Evolutionary conservation across 1,139 yeast genomes (phyloP).

Genomic region (Blastobotrys buckinghamii): DNA sequence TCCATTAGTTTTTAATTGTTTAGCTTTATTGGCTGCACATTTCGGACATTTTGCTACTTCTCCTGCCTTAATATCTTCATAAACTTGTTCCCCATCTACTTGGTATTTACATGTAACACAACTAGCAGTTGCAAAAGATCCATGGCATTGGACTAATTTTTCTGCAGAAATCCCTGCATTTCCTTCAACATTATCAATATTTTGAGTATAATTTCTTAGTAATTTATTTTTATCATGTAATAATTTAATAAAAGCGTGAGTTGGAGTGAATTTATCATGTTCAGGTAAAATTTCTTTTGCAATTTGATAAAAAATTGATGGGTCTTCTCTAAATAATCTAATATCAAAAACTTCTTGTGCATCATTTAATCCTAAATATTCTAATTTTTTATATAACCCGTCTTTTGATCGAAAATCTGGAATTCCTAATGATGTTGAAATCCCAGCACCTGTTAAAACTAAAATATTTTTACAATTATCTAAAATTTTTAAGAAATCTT

Average conservation of each 20-base stretch:
- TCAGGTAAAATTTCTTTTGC: constrained; percentile 85
- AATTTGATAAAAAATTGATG: constrained; percentile 75
- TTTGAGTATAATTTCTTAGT: constrained; percentile 86
- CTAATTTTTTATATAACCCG: constrained; percentile 75
- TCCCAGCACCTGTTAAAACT: constrained; percentile 94
- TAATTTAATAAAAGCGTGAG: constrained; percentile 75
- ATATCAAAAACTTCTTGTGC: constrained; percentile 94
- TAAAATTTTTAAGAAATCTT: constrained; percentile 54
- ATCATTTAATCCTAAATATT: constrained; percentile 68
- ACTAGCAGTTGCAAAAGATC: constrained; percentile 88
- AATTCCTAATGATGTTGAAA: constrained; percentile 85
- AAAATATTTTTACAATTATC: constrained; percentile 54
- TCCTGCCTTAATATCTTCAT: constrained; percentile 51
- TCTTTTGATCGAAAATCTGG: constrained; percentile 91
- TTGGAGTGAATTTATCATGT: constrained; percentile 57
- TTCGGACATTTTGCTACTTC: constrained; percentile 69
- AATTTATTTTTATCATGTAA: constrained; percentile 75
- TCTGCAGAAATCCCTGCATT: constrained; percentile 71
- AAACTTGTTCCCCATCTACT: constrained; percentile 64
- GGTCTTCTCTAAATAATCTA: constrained; percentile 67
- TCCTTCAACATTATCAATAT: constrained; percentile 85
- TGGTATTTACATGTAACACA: constrained; percentile 73
- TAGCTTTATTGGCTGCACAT: constrained; percentile 37
- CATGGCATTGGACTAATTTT: constrained; percentile 87
- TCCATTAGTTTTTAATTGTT: too few relatives aligned